Conservation (phyloP, 805 yeast species). For the Metschnikowia continentalis region DNA sequence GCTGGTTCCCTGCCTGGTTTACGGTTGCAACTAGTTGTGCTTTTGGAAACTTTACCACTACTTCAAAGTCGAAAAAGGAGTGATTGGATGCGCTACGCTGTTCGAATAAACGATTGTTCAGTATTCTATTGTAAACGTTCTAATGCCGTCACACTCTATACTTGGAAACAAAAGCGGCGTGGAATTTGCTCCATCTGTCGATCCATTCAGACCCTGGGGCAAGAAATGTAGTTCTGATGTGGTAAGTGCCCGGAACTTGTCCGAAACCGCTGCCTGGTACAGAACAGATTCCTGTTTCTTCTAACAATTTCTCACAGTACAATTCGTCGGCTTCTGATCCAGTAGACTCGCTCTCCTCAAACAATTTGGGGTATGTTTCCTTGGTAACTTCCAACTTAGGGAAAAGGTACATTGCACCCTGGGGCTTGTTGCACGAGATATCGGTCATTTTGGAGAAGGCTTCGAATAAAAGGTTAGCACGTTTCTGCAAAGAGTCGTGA, state of each 20-base stretch:
- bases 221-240: conserved; percentile 91
- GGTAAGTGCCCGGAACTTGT: conserved; percentile 84
- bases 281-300: conserved; percentile 90
- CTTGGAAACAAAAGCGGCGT: conserved; percentile 59
- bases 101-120: not conserved
- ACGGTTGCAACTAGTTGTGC: conserved; percentile 25
- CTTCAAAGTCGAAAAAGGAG: not conserved
- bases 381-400: conserved; percentile 66
- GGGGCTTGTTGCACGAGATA: conserved; percentile 80
- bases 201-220: conserved; percentile 96
- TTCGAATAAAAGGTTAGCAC: conserved; percentile 61
- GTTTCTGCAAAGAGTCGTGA: conserved; percentile 53
- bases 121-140: not conserved
- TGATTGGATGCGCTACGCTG: not conserved
- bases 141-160: conserved; percentile 27
- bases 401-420: conserved; percentile 97
- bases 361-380: conserved; percentile 47
- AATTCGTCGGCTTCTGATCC: conserved; percentile 75
- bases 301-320: conserved; percentile 80
- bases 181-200: conserved; percentile 73
- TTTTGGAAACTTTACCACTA: conserved; percentile 25
- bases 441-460: conserved; percentile 80
- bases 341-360: conserved; percentile 52
- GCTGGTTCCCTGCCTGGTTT: conserved; percentile 86
- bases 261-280: conserved; percentile 98